A percentile compares a stretch with the other conserved stretches of the same genome.
These are phyloP conservation scores for Chalaropsis ovoidea DNA, from an alignment of 2,329 filamentous ascomycete genomes.

Conservation along the genomic window DNA sequence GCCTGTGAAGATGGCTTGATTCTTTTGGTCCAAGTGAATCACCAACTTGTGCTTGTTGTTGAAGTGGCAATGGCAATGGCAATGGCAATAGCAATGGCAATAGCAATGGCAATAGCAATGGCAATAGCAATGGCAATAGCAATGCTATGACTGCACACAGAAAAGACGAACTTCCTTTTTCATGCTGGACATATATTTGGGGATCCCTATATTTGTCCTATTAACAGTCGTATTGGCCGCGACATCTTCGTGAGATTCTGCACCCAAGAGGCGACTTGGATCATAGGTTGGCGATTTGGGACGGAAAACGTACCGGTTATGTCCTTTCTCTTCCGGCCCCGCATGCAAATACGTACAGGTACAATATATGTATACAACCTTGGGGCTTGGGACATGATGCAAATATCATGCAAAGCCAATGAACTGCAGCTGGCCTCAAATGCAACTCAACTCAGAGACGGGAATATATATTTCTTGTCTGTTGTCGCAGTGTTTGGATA, in stretches of 20 bases:
- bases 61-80: no score
- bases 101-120: no score
- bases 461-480: background rate
- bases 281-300: background rate
- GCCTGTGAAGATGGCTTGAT: background rate
- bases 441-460: background rate
- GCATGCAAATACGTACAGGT: background rate
- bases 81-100: no score
- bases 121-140: no score
- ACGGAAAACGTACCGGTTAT: background rate
- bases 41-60: background rate
- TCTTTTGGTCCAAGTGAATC: background rate
- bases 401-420: background rate
- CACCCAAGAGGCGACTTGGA: background rate
- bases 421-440: background rate
- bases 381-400: background rate
- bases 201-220: background rate
- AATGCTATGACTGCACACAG: background rate
- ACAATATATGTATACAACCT: background rate
- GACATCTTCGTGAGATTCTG: background rate
- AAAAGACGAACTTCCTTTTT: background rate
- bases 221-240: background rate
- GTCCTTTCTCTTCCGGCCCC: background rate
- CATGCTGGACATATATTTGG: constrained; percentile 4
- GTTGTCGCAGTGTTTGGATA: background rate